Evolutionary conservation across 305 asterid genomes (phyloP), one percentile per base, ranked within the genome.

Genomic region (Solanum hybrid): DNA sequence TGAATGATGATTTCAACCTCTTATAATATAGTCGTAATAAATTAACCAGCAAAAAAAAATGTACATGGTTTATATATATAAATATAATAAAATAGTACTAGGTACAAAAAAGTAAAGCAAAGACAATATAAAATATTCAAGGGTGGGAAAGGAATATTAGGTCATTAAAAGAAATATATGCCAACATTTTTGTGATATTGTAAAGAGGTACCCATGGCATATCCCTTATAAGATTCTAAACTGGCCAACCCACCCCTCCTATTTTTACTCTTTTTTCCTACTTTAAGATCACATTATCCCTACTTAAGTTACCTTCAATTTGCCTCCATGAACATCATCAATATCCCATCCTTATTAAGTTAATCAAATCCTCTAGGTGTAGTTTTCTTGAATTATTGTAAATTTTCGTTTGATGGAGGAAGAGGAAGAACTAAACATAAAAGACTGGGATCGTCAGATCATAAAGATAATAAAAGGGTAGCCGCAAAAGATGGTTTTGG

Each of bases 171-270:
- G 71, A 81, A 81, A 81, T 42, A 42, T 66, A 66, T 10, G 5
- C 26, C 3, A 7, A 32, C 40, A 32, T 76, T 13, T 80, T 27
- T 81, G 9, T 10, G 73, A 46, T 46, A 31, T 16, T 75, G 38
- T 29, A 10, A 60, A 46, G 36, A 46, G 92, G 92, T 92, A 92
- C 93, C 91, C 88, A 91, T 82, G 94, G 96, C 89, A 94, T 94
- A 94, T 94, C 92, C 96, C 77, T 3, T 89, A 86, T 92, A 91
- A 94, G 95, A 93, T 94, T 92, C 96, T 64, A 72, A 86, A 80
- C 89, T 88, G 88, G 85, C 85, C 87, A 60, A 75, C 89, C 26
- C 14, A 40, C 81, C 81, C 40, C 90, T 76, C 87, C 82, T 24
- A 85, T 86, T 37, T 79, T 79, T 26, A 87, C 64, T 90, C 46